These are phyloP conservation scores for Pichia insulana DNA, from an alignment of 805 yeast species.

Conservation along the genomic window DNA sequence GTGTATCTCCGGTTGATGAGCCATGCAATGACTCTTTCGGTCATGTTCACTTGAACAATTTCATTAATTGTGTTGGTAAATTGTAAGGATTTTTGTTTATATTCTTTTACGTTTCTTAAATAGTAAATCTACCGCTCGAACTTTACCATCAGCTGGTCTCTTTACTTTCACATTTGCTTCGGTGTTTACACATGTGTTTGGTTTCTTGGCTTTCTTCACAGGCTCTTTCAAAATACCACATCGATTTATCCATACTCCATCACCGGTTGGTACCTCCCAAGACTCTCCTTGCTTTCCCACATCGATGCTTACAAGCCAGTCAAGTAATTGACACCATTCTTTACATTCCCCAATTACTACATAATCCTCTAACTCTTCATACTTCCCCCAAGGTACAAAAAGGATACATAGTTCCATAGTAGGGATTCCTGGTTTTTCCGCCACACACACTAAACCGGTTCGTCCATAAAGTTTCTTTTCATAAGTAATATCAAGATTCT, in stretches of 20 bases:
- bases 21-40: constrained; percentile 38
- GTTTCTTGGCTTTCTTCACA: background rate
- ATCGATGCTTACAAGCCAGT: constrained; percentile 9
- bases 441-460: constrained; percentile 14
- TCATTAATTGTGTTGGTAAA: too few species aligned
- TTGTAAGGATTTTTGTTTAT: background rate
- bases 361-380: constrained; percentile 13
- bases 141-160: constrained; percentile 2
- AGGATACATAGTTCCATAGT: constrained; percentile 21
- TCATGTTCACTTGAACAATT: constrained; percentile 40
- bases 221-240: constrained; percentile 17
- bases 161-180: too few species aligned
- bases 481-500: background rate
- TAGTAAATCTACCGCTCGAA: constrained; percentile 18
- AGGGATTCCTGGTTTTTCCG: constrained; percentile 4
- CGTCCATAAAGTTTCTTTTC: background rate
- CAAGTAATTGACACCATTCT: constrained; percentile 6
- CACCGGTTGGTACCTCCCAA: constrained; percentile 9
- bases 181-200: too few species aligned
- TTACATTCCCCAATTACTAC: constrained; percentile 21
- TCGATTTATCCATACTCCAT: constrained; percentile 15
- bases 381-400: constrained; percentile 14
- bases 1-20: constrained; percentile 49
- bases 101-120: constrained; percentile 10
- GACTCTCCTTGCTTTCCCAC: constrained; percentile 12